Conservation (phyloP, 2,329 filamentous ascomycete species). For the Colletotrichum sansevieriae region DNA sequence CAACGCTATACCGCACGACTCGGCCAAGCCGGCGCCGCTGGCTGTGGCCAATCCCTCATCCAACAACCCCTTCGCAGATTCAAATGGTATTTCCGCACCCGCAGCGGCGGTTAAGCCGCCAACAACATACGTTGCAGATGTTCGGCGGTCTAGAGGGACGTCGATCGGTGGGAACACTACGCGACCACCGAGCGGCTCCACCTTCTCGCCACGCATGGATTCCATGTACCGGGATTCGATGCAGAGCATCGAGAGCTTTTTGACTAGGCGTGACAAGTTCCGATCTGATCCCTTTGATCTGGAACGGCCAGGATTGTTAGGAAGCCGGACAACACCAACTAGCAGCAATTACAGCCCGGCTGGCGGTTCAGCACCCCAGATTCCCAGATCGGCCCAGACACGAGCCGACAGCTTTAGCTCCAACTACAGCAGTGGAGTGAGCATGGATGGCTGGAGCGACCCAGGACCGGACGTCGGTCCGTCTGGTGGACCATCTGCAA, state of each 20-base stretch:
- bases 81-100: constrained; percentile 56
- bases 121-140: constrained; percentile 60
- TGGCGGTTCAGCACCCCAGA: constrained; percentile 32
- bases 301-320: constrained; percentile 64
- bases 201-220: constrained; percentile 47
- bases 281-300: constrained; percentile 76
- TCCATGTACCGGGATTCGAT: constrained; percentile 58
- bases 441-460: constrained; percentile 63
- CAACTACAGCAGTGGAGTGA: constrained; percentile 66
- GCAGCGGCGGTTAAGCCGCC: constrained; percentile 48
- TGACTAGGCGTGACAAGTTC: constrained; percentile 66
- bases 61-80: constrained; percentile 64
- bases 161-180: constrained; percentile 52
- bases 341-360: constrained; percentile 48
- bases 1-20: constrained; percentile 56
- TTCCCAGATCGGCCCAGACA: constrained; percentile 51
- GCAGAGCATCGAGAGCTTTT: constrained; percentile 58
- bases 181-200: constrained; percentile 46
- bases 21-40: constrained; percentile 55
- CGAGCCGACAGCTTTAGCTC: constrained; percentile 56
- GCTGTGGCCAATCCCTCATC: constrained; percentile 45
- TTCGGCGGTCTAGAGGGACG: constrained; percentile 63
- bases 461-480: constrained; percentile 68
- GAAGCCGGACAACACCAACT: constrained; percentile 49
- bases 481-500: constrained; percentile 39